phyloP scores from a whole-genome alignment of 805 yeast species.

The Saturnispora saitoi region DNA sequence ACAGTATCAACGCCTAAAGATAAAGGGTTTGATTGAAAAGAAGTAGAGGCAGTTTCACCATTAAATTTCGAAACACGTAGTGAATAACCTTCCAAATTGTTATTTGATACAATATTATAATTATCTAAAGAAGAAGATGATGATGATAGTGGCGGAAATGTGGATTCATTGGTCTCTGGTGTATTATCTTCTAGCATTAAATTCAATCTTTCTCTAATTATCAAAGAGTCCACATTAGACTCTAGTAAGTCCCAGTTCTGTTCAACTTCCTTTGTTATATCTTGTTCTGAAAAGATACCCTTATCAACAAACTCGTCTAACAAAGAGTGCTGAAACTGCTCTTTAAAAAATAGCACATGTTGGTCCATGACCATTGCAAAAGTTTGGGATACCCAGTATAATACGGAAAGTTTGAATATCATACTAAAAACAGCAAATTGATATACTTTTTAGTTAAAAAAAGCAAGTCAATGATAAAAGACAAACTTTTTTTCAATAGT shows the following conservation, averaged over 20 bases:
- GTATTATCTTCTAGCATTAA: neutral
- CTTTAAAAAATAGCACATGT: neutral
- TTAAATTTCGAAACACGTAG: slow-evolving; percentile 17
- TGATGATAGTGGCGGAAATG: neutral
- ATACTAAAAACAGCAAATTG: neutral
- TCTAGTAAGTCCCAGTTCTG: slow-evolving; percentile 13
- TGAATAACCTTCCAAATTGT: slow-evolving; percentile 18
- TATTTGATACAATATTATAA: slow-evolving; percentile 7
- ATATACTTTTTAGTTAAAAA: neutral
- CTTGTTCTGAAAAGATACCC: slow-evolving; percentile 6
- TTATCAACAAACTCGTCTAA: slow-evolving; percentile 8
- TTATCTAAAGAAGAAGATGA: neutral
- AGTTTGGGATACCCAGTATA: neutral
- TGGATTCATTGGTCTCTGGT: neutral
- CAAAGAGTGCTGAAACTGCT: slow-evolving; percentile 7
- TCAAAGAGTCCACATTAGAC: neutral
- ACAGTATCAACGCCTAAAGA: slow-evolving; percentile 73
- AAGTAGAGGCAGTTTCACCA: neutral
- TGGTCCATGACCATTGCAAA: neutral
- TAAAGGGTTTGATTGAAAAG: slow-evolving; percentile 37
- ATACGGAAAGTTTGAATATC: neutral
- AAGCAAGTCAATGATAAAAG: neutral
- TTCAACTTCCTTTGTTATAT: slow-evolving; percentile 4
- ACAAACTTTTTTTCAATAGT: neutral
- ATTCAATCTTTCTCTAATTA: neutral